These are phyloP conservation scores for Leccinellum rugosiceps DNA, from an alignment of 768 basidiomycete genomes.

Conservation along the genomic window DNA sequence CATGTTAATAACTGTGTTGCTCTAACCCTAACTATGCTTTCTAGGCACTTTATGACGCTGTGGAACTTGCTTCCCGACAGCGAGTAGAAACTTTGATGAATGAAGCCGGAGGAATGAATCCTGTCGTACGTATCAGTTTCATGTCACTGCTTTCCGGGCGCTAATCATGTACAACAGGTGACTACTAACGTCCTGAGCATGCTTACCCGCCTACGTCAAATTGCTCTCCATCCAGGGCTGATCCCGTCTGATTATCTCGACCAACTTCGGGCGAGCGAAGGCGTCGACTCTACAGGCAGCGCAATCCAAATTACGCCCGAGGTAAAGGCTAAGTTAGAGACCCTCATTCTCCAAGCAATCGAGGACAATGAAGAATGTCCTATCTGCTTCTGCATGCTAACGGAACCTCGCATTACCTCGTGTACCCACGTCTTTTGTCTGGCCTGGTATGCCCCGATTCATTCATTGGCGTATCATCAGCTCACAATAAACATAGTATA, in stretches of 20 bases:
- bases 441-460: constrained; percentile 47
- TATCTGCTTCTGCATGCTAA: constrained; percentile 60
- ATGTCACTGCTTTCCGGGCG: background rate
- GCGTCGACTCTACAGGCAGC: constrained; percentile 20
- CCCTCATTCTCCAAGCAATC: constrained; percentile 56
- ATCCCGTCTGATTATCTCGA: constrained; percentile 70
- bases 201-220: constrained; percentile 83
- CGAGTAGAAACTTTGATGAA: constrained; percentile 57
- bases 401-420: constrained; percentile 67
- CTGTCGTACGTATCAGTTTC: constrained; percentile 35
- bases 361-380: constrained; percentile 86
- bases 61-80: constrained; percentile 60
- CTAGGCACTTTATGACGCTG: constrained; percentile 64
- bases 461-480: background rate
- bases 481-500: constrained; percentile 44
- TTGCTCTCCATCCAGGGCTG: constrained; percentile 75
- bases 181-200: constrained; percentile 72
- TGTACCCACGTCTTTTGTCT: constrained; percentile 75
- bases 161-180: constrained; percentile 38
- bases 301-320: constrained; percentile 47
- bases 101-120: constrained; percentile 34
- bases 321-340: constrained; percentile 55
- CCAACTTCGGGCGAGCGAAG: constrained; percentile 41
- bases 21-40: constrained; percentile 2
- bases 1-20: background rate